Percentiles rank a stretch among this genome's conserved stretches.
Conservation (phyloP, 73 alveolate genomes). For the Urostyla sp. region DNA sequence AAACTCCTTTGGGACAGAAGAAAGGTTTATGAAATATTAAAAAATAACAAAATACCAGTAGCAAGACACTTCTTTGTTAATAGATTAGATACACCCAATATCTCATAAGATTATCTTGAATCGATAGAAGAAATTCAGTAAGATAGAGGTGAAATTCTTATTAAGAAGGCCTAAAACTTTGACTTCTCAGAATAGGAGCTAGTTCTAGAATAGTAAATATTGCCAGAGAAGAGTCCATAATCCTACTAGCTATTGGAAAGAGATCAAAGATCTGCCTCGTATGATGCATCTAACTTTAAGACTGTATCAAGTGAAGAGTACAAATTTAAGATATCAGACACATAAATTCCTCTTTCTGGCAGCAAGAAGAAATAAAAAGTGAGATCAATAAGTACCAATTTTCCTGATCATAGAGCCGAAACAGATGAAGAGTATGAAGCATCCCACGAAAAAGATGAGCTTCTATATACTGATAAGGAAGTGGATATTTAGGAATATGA, state of each 20-base stretch:
- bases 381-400: neutral
- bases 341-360: too few species aligned
- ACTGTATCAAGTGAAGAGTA: too few species aligned
- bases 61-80: constrained; percentile 77
- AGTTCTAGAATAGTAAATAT: too few species aligned
- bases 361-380: neutral
- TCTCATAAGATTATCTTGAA: constrained; percentile 57
- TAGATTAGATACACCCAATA: constrained; percentile 62
- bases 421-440: constrained; percentile 41
- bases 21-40: constrained; percentile 75
- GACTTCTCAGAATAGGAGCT: too few species aligned
- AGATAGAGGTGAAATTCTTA: constrained; percentile 60
- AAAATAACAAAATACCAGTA: constrained; percentile 75
- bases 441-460: constrained; percentile 72
- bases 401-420: constrained; percentile 24
- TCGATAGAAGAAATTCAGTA: constrained; percentile 35
- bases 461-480: constrained; percentile 64
- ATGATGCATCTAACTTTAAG: too few species aligned
- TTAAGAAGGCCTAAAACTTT: constrained; percentile 47
- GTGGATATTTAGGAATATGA: constrained; percentile 82
- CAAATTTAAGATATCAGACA: too few species aligned
- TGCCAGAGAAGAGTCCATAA: too few species aligned
- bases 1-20: constrained; percentile 93
- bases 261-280: too few species aligned
- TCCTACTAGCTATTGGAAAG: too few species aligned